Evolutionary conservation across 2,329 filamentous ascomycete species (phyloP), one percentile per base, ranked within the genome.

Genomic region (Fusarium piperis): DNA sequence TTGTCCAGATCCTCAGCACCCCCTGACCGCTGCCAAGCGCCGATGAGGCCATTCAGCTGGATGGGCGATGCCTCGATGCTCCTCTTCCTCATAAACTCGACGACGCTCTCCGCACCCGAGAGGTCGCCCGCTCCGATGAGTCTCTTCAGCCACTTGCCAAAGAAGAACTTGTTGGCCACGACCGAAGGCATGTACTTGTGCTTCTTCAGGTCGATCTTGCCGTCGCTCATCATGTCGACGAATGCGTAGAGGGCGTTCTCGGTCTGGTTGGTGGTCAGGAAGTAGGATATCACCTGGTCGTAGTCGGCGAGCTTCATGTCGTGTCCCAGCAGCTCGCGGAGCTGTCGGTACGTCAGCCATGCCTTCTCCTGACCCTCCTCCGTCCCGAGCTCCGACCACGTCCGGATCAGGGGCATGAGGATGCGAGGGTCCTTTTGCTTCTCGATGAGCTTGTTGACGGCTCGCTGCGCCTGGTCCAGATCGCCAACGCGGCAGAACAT

Each of bases 91-190:
- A 97, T 95, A 70, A 94, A 86, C 15, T 92, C 87, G 30, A 96
- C 84, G 10, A 97, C 93, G 66, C 89, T 88, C 59, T 89, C 86
- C 4, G 94, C 93, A 2, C 91, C 92, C 63, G 92, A 88, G 15
- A 93, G 82, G 71, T 94, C 88, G 3, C 90, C 90, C 64, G 91
- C 88, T 16, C 91, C 91, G 62, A 97, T 92, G 10, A 97, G 88
- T 56, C 92, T 90, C 80, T 95, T 95, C 77, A 97, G 87, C 95
- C 94, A 97, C 75, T 94, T 95, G 35, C 92, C 93, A 72, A 94
- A 92, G 80, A 97, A 93, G 81, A 94, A 95, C 70, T 92, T 91
- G 79, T 97, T 96, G 56, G 83, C 84, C 39, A 90, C 80, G 10
- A 83, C 81, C 1, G 83, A 82, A 1, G 88, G 87, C 62, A 89